Evolutionary conservation across 2,329 filamentous ascomycete genomes (phyloP).

Genomic region (Teratosphaeriaceae sp.): DNA sequence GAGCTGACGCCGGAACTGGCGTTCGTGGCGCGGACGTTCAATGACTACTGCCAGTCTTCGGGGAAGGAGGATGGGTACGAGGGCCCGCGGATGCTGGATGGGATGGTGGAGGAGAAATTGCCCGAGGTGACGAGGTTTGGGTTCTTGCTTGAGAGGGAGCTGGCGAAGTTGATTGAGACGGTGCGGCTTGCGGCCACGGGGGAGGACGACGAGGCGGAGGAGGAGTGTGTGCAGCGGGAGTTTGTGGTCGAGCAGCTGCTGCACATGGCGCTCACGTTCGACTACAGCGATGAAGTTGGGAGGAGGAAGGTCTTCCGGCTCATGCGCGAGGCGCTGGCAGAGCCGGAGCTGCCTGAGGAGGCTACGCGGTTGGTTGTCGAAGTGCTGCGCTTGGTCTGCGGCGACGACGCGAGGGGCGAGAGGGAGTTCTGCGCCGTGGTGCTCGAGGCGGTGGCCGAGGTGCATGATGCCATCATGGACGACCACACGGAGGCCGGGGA

Average conservation of each 20-base stretch:
- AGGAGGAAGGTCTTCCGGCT: constrained; percentile 93
- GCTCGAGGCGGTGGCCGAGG: constrained; percentile 89
- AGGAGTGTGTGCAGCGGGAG: constrained; percentile 82
- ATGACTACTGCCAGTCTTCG: constrained; percentile 78
- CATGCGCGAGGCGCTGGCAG: constrained; percentile 75
- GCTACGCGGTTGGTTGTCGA: constrained; percentile 83
- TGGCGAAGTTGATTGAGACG: constrained; percentile 60
- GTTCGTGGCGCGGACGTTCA: constrained; percentile 88
- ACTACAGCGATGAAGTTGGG: constrained; percentile 97
- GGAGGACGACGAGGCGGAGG: constrained; percentile 57
- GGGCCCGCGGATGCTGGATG: constrained; percentile 64
- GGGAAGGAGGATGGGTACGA: constrained; percentile 34
- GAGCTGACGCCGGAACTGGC: constrained; percentile 76
- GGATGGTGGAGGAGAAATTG: constrained; percentile 85
- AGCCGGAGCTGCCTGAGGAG: constrained; percentile 84
- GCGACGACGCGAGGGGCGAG: constrained; percentile 65
- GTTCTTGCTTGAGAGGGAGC: constrained; percentile 76
- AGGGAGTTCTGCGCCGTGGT: constrained; percentile 79
- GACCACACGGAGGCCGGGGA: constrained; percentile 56
- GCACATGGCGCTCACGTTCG: constrained; percentile 82
- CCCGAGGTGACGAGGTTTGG: constrained; percentile 90
- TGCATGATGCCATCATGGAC: constrained; percentile 86
- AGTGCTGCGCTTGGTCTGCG: constrained; percentile 75
- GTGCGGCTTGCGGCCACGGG: constrained; percentile 48
- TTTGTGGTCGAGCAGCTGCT: constrained; percentile 95